Evolutionary conservation across 2,329 filamentous ascomycete species (phyloP), one percentile per base, ranked within the genome.

Genomic region (Exserohilum turcica): DNA sequence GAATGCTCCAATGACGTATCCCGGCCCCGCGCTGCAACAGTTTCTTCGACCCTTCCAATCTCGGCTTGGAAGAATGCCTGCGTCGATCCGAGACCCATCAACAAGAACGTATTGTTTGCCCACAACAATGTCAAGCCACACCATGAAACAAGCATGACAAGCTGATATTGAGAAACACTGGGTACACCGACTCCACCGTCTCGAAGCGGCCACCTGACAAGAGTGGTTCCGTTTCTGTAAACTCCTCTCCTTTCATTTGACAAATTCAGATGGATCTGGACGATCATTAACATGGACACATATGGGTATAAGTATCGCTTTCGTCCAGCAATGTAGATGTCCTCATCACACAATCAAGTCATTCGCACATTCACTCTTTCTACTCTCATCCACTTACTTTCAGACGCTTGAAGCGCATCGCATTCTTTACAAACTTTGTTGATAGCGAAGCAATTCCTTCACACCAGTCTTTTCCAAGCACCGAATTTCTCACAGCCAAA

Each of bases 371-470:
- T 66, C 64, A 52, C 61, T 65, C 58, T 51, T 54, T 62, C 56
- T 56, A 58, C 42, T 56, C 61, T n/a, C n/a, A n/a, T 49, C 18
- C 63, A 57, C 64, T 70, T 62, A 52, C 63, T 70, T 55, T 51
- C 47, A 57, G 43, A 59, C 57, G 58, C 59, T 61, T 68, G 67
- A 68, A 68, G 67, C 57, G 56, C 51, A 52, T 56, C 54, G 39
- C 61, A 53, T 66, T 61, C 58, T 62, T 47, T 64, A 48, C 44
- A 15, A 50, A 52, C 57, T 68, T 66, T 60, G 60, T 70, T 66
- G 60, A 67, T 54, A 48, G 61, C 64, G 63, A 67, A 65, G 56
- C 44, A 63, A 36, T 29, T 29, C 28, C 51, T 54, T 46, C 50
- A 51, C 56, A 57, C 52, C 54, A 46, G 51, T 39, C 21, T 56